Base-by-base conservation (phyloP, 2,329 filamentous ascomycete species). In the Scedosporium boydii region DNA sequence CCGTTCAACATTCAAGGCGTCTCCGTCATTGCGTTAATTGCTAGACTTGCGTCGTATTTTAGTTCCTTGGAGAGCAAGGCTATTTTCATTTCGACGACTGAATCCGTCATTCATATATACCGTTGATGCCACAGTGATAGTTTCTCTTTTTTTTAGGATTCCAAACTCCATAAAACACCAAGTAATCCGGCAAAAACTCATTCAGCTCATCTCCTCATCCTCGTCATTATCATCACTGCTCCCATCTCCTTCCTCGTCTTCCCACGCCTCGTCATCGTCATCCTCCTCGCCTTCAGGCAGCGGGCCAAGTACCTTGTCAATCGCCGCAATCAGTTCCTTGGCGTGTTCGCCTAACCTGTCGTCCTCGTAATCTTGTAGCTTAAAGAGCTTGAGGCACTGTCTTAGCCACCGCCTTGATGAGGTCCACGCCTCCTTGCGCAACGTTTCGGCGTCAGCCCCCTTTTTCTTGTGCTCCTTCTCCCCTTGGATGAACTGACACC, bases 351-450 rank as follows among this genome's bases (percentile, higher is more conserved):
- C 86, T 27, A 96, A 77, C 66, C 88, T 80, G 64, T 91, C 88
- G 67, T 96, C 91, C 72, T 96, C 93, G 72, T 97, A 98, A 60
- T 93, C 87, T 68, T 95, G 82, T 68, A 83, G 71, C 46, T 84
- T 78, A 73, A 90, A 98, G n/a, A 96, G 81, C 70, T 87, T 87
- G 66, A 96, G 78, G 70, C 91, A 90, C 69, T 89, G 90, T 63
- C 85, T 86, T 57, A 98, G 80, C 91, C 93, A 96, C 70, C 89
- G 86, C 62, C 90, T 84, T 69, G 91, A 90, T 16, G 90, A 87
- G 62, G 84, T 84, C 81, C 91, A 86, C 4, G 86, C 82, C 1
- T 82, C 78, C 67, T 82, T 82, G 76, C 85, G 58, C 57, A 79
- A 78, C 57, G 84, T 79, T 46, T 78, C 78, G 4, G 69, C 68